Evolutionary conservation across 2,329 filamentous ascomycete genomes (phyloP), one percentile per base, ranked within the genome.

Genomic region (Diaporthe sp.): DNA sequence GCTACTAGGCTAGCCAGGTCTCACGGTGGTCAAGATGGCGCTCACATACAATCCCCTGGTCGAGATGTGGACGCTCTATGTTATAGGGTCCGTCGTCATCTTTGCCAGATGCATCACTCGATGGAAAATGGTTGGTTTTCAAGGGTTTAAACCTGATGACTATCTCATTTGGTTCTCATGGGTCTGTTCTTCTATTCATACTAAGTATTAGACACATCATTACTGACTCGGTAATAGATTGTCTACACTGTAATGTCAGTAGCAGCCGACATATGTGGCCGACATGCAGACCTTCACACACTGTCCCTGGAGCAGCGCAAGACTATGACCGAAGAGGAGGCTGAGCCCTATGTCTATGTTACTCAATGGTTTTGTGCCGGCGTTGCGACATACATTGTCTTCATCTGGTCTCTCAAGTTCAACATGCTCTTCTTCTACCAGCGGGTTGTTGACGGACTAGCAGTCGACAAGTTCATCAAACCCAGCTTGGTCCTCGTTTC

Each of bases 401-500:
- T 85, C 39, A 78, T 86, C 5, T 86, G 84, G 85, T 81, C 79
- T 0, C 78, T 86, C 71, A 86, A 85, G 74, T 78, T 86, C 44
- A 85, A 84, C 78, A 85, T 86, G 83, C 71, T 85, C 25, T 85
- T 83, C 74, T 82, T 86, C 22, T 86, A 85, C 72, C 78, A 79
- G 19, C 83, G 84, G 0, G 78, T 86, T 8, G 82, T 85, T 6
- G 79, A 78, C 5, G 81, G 82, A 0, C 73, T 85, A 0, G 83
- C 82, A 81, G 81, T 83, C 0, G 80, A 85, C 70, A 83, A 79
- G 25, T 81, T 84, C 37, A 80, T 86, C n/a, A 77, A 79, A 22
- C 84, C 84, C 0, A 74, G 81, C 13, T 83, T 85, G 79, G 76
- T 72, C 0, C 72, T 84, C 3, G 81, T 85, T 1, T 61, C 75